Conservation (phyloP, 257 asterid genomes). For the Solanum rostratum region DNA sequence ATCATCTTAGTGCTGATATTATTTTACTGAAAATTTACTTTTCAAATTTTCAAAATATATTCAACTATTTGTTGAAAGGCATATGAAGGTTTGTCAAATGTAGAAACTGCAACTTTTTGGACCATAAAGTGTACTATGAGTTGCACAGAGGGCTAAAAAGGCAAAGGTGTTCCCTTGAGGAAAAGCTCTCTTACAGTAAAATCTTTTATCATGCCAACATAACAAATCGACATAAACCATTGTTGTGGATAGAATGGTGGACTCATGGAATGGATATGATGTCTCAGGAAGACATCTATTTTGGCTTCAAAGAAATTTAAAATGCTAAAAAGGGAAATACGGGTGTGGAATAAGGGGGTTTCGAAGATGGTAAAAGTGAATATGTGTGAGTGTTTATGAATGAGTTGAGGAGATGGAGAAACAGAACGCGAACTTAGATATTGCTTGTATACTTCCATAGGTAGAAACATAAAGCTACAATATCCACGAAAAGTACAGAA, state of each 20-base stretch:
- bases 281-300: background rate
- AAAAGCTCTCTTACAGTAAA: background rate
- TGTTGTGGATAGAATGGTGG: background rate
- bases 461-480: background rate
- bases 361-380: background rate
- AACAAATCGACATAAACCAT: background rate
- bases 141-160: background rate
- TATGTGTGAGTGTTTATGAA: background rate
- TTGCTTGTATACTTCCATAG: background rate
- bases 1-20: background rate
- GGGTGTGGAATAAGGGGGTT: background rate
- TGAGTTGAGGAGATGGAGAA: background rate
- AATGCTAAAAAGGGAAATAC: background rate
- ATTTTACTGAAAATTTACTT: background rate
- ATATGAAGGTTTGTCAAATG: background rate
- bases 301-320: background rate
- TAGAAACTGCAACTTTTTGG: background rate
- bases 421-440: background rate
- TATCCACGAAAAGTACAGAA: background rate
- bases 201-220: background rate
- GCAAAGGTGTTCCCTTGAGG: background rate
- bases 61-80: background rate
- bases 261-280: background rate
- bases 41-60: background rate
- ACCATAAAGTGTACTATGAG: background rate